These are phyloP conservation scores for Hamamelis virginiana DNA, from an alignment of 164 flowering plant genomes.

Conservation along the genomic window DNA sequence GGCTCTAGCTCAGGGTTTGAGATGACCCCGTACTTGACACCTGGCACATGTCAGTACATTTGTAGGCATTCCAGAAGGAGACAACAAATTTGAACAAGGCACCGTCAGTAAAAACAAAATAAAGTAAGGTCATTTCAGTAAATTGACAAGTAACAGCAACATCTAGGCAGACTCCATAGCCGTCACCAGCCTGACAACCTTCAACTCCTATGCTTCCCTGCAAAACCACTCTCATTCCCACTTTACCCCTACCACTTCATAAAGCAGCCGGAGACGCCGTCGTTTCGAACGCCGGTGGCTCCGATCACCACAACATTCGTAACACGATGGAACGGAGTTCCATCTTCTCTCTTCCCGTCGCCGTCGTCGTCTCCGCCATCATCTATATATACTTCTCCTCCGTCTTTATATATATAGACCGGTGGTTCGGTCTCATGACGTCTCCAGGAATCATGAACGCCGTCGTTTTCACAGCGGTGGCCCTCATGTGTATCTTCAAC, in stretches of 20 bases:
- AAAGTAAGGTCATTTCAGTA: neutral
- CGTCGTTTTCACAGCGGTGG: conserved; percentile 54
- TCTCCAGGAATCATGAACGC: conserved; percentile 84
- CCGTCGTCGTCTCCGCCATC: conserved; percentile 60
- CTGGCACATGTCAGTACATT: too few species aligned
- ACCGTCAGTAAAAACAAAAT: too few species aligned
- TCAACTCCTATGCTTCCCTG: neutral
- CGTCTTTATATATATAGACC: conserved; percentile 66
- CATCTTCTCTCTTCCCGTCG: conserved; percentile 59
- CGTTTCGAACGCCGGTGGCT: conserved; percentile 33
- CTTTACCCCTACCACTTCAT: neutral
- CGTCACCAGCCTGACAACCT: conserved; percentile 13
- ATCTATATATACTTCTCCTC: conserved; percentile 63
- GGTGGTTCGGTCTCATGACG: conserved; percentile 77
- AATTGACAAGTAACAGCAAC: neutral
- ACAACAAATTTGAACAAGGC: too few species aligned
- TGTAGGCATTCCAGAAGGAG: too few species aligned
- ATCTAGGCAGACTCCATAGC: conserved; percentile 11
- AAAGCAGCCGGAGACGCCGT: conserved; percentile 26
- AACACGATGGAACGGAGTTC: conserved; percentile 45
- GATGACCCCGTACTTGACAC: too few species aligned
- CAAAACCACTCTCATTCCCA: neutral
- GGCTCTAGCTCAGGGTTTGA: too few species aligned
- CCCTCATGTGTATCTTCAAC: conserved; percentile 47
- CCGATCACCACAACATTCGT: neutral